A percentile compares a stretch with the other conserved stretches of the same genome.
Evolutionary conservation across 2,329 filamentous ascomycete genomes (phyloP).

Genomic region (Purpureocillium lavendulum): DNA sequence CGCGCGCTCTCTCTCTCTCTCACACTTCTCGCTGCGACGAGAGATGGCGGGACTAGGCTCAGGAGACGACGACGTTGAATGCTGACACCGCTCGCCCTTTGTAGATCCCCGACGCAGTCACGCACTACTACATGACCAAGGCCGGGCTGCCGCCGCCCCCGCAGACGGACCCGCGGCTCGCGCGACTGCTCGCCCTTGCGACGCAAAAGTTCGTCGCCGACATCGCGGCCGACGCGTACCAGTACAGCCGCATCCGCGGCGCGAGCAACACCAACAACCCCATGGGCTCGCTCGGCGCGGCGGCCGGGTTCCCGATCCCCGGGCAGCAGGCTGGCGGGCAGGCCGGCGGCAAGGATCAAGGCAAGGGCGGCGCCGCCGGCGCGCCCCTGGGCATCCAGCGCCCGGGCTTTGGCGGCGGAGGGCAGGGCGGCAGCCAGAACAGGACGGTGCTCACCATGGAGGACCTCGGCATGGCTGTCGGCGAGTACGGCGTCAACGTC

Average conservation of each 20-base stretch:
- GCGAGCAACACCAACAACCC: conserved; percentile 85
- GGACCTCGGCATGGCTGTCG: conserved; percentile 94
- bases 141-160: conserved; percentile 89
- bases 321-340: conserved; percentile 53
- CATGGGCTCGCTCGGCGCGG: conserved; percentile 76
- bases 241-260: conserved; percentile 93
- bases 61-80: no score
- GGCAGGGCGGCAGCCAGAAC: conserved; percentile 80
- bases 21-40: no score
- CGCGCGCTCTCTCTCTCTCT: no score
- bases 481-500: conserved; percentile 95
- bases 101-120: conserved; percentile 94
- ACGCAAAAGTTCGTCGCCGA: conserved; percentile 99
- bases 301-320: conserved; percentile 58
- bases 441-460: conserved; percentile 97
- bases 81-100: background rate
- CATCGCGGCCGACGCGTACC: conserved; percentile 93
- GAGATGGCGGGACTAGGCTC: no score
- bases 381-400: conserved; percentile 66
- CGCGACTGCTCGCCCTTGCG: conserved; percentile 89
- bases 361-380: conserved; percentile 25
- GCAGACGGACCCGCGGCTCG: conserved; percentile 81
- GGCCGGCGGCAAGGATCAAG: conserved; percentile 47
- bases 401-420: conserved; percentile 77
- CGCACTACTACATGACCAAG: conserved; percentile 94